Evolutionary conservation across 441 rosid genomes (phyloP), one percentile per base, ranked within the genome.

Genomic region (Viola pubescens): DNA sequence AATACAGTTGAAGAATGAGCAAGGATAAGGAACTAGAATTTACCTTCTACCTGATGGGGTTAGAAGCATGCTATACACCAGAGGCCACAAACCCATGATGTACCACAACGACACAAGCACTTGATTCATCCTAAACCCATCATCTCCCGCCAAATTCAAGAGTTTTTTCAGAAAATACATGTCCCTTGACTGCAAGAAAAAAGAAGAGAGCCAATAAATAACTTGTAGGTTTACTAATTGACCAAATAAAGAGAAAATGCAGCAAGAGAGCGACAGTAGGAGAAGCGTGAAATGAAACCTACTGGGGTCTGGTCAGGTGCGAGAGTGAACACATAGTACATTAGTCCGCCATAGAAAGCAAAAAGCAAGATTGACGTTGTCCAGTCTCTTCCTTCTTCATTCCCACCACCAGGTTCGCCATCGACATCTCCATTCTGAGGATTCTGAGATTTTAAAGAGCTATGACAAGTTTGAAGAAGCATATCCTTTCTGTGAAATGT

Each of bases 81-180:
- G 61, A 65, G 98, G 94, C 97, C 98, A 92, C 70, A 92, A 70
- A 59, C 95, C 98, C 95, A 89, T 92, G 26, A 85, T 76, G 60
- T 89, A 84, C 97, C 97, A 92, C 16, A 84, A 71, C 19, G 88
- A 78, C 14, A 87, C 88, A 77, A 92, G 87, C 10, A 89, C 86
- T 50, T 79, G 73, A 69, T 92, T 89, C 98, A 89, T 92, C 67
- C 60, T 56, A 78, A 85, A 92, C 56, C 94, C 98, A 75, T 89
- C 98, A 60, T 85, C 85, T 52, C 86, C 82, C 61, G 69, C 82
- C 84, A 89, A 82, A 79, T 79, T 62, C 63, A 84, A 72, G 6
- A 92, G 94, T 82, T 87, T 92, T 70, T 80, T 75, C 72, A 92
- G 53, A 70, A 87, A 92, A 69, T 92, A 87, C 79, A 77, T 37